These are phyloP conservation scores for Gyrodon lividus DNA, from an alignment of 768 basidiomycete species.

Conservation along the genomic window DNA sequence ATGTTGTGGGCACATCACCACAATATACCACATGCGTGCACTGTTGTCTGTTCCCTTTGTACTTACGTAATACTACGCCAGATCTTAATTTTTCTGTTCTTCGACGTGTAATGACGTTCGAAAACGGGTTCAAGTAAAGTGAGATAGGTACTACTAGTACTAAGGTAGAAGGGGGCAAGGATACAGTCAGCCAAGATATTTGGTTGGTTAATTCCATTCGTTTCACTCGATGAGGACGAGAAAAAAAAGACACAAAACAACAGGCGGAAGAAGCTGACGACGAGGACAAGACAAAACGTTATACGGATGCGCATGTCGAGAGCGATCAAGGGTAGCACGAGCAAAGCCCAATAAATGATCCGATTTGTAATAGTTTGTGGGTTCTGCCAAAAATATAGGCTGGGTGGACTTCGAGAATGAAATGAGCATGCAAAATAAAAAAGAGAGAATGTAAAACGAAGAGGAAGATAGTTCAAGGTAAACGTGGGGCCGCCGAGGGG, in stretches of 20 bases:
- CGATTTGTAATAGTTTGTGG: constrained; percentile 30
- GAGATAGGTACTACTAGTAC: constrained; percentile 10
- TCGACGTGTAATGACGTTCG: background rate
- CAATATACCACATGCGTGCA: background rate
- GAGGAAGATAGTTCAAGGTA: constrained; percentile 6
- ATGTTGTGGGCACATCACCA: background rate
- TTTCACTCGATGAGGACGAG: constrained; percentile 6
- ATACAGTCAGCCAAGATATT: constrained; percentile 15
- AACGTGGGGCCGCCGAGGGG: constrained; percentile 7
- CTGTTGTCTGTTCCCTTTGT: background rate
- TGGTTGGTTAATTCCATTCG: constrained; percentile 10
- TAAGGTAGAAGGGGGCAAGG: constrained; percentile 1
- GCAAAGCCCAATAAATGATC: constrained; percentile 34
- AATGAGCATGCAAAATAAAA: constrained; percentile 15
- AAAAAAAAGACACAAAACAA: constrained; percentile 30
- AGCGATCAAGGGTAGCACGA: constrained; percentile 37
- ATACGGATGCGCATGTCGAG: constrained; percentile 36
- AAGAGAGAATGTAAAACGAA: constrained; percentile 25
- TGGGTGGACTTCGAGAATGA: constrained; percentile 18
- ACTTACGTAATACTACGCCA: constrained; percentile 10
- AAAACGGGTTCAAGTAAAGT: constrained; percentile 3
- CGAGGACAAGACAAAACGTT: constrained; percentile 35
- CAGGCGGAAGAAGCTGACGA: constrained; percentile 25
- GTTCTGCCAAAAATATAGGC: constrained; percentile 15
- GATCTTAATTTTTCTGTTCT: constrained; percentile 4